phyloP scores from a whole-genome alignment of 176 grass and related monocot genomes.

The sorghum (Sorghum bicolor) region Sorghum_bicolor_NCBIv3 NC_012871.2:68984501-68985000 shows the following conservation, averaged over 20 bases:
- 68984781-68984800: neutral
- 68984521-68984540: too few relatives aligned
- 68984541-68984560: too few relatives aligned
- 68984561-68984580: too few relatives aligned
- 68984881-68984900: slow-evolving; percentile 9
- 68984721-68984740: neutral
- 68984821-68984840: neutral
- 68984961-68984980: neutral
- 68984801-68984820: neutral
- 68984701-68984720: neutral
- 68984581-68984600: too few relatives aligned
- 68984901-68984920: neutral
- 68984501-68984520: too few relatives aligned
- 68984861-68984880: neutral
- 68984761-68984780: neutral
- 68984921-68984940: neutral
- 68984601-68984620: too few relatives aligned
- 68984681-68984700: neutral
- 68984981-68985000: neutral
- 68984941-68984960: neutral
- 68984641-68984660: slow-evolving; percentile 16
- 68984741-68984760: neutral
- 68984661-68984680: neutral
- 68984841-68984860: neutral
- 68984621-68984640: too few relatives aligned